phyloP scores from a whole-genome alignment of 768 basidiomycete species.

The Mycena rebaudengoi region DNA sequence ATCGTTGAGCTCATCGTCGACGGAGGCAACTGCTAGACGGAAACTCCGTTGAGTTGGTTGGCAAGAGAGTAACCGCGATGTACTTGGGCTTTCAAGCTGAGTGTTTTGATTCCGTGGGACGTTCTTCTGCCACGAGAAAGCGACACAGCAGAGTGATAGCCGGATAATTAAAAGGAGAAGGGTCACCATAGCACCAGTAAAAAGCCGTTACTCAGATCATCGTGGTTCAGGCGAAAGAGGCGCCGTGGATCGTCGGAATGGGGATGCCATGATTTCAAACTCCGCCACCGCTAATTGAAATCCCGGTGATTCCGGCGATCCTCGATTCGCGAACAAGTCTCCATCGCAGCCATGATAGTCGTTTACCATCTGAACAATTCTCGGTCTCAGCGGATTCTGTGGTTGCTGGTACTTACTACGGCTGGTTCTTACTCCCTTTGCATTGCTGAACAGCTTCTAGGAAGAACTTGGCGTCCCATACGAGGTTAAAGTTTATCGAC shows the following conservation, averaged over 20 bases:
- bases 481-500: conserved; percentile 51
- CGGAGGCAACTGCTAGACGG: background rate
- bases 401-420: conserved; percentile 45
- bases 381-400: conserved; percentile 59
- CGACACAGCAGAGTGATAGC: conserved; percentile 19
- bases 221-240: conserved; percentile 6
- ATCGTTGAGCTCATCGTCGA: conserved; percentile 8
- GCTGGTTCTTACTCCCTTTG: background rate
- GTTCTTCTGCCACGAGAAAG: conserved; percentile 20
- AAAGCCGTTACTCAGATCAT: conserved; percentile 9
- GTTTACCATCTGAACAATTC: conserved; percentile 58
- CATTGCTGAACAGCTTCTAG: conserved; percentile 34
- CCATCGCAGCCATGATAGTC: conserved; percentile 24
- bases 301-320: background rate
- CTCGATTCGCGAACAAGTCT: background rate
- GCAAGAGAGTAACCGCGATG: background rate
- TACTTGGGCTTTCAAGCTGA: conserved; percentile 13
- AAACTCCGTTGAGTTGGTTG: conserved; percentile 3
- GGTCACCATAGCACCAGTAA: conserved; percentile 18
- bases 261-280: background rate
- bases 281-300: background rate
- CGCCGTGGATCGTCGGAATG: conserved; percentile 6
- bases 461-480: conserved; percentile 61
- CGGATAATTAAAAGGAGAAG: conserved; percentile 3
- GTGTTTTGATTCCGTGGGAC: background rate